Base-by-base conservation (phyloP, 1,284 basidiomycete species). In the Heliocybe sulcata region DNA sequence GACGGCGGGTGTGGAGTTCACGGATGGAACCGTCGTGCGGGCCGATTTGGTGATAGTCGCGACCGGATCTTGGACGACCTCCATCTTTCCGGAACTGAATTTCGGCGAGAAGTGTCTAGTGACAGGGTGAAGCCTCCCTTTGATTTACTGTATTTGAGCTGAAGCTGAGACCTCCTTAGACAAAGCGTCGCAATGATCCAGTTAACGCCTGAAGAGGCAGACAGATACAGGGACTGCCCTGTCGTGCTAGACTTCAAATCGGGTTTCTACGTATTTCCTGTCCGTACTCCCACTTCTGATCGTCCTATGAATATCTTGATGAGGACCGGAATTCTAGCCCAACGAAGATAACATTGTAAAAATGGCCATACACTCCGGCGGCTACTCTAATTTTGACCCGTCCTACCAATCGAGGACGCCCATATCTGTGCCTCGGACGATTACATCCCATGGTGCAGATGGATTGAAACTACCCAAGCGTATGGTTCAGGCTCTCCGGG, bases 61-160 rank as follows among this genome's bases (percentile, higher is more conserved):
- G 12, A 74, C 83, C 6, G 92, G 92, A 23, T 82, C 90, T 3
- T 94, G 94, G 94, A 92, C 92, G 0, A 80, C 86, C 1, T 86
- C 88, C 0, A 70, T 87, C 1, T 91, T 95, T 64, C 81, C 84
- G 6, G 77, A 77, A 38, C 67, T 87, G 14, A 67, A 71, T 19
- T 63, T 85, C 25, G 69, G 73, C n/a, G 63, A 69, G 10, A 71
- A 69, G 31, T 85, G 81, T 61, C 67, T 82, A 11, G 86, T 90
- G 1, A 90, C 85, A 26, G 90, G 89, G 87, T 90, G 62, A 64
- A 77, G 45, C 25, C 49, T 16, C 42, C 23, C n/a, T n/a, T n/a
- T n/a, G n/a, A n/a, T n/a, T n/a, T n/a, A n/a, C n/a, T n/a, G n/a
- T n/a, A n/a, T n/a, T n/a, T n/a, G n/a, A n/a, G n/a, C n/a, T n/a